Base-by-base conservation (phyloP, 2,329 filamentous ascomycete genomes). In the Aspergillus sp. region DNA sequence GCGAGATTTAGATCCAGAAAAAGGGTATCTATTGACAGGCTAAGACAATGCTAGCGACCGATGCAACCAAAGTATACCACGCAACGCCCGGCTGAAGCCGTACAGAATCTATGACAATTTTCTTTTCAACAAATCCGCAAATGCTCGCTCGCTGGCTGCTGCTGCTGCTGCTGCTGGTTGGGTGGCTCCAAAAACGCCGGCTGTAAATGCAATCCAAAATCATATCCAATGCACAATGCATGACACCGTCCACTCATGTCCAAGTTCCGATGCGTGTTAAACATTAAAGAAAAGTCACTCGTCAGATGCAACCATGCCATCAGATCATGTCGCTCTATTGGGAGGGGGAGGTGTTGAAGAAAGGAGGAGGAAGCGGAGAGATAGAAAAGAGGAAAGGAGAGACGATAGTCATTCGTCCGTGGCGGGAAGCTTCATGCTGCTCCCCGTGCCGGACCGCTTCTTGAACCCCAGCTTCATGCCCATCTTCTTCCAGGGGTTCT, bases 401-500 rank as follows among this genome's bases (percentile, higher is more conserved):
- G 29, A 40, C 16, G 38, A 41, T 31, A 51, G 57, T 59, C 53
- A 64, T 53, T 65, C 63, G 34, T 69, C 65, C 53, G 56, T 62
- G 45, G 59, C 56, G 38, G 58, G 52, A 31, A 62, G 58, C 54
- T 59, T 59, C 48, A 61, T 56, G 48, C 59, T 63, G 32, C 58
- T 64, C 19, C 58, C 57, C 7, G 58, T 56, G 21, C 60, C 59
- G 17, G 68, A 66, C 19, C 65, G 67, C 58, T 74, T 74, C 56
- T 73, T 75, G 54, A 73, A 75, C 13, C 72, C 72, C 49, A 80
- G 63, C 61, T 77, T 79, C 68, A 77, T 74, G 3, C 76, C 76
- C 76, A 78, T 78, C 58, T 79, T 79, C 64, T 78, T 80, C 77
- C 77, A 80, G 4, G 76, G 73, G 58, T 78, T 77, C 46, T 79